Conservation (phyloP, 2,329 filamentous ascomycete species). For the Aspergillus ochraceoroseus region DNA sequence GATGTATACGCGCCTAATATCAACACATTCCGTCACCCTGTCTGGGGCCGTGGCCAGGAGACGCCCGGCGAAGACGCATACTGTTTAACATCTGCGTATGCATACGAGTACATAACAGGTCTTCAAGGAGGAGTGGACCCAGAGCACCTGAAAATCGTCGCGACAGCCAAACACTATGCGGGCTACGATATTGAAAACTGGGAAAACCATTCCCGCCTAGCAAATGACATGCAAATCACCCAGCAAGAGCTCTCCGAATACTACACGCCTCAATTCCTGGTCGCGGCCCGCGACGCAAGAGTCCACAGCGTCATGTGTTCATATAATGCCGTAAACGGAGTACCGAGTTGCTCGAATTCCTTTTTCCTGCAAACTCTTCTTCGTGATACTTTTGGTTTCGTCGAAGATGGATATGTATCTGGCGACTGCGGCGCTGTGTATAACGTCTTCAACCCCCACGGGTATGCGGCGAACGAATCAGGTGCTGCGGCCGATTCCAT, state of each 20-base stretch:
- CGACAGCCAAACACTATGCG: conserved; percentile 57
- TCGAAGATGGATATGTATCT: conserved; percentile 56
- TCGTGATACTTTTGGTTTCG: conserved; percentile 62
- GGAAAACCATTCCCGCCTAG: conserved; percentile 42
- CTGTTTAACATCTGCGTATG: conserved; percentile 48
- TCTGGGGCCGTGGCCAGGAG: conserved; percentile 59
- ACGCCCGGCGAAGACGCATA: conserved; percentile 57
- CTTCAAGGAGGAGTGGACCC: conserved; percentile 48
- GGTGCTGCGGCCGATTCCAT: conserved; percentile 48
- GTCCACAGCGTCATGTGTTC: conserved; percentile 59
- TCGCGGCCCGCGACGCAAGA: conserved; percentile 55
- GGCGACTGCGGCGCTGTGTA: conserved; percentile 62
- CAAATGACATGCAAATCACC: conserved; percentile 53
- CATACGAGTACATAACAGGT: conserved; percentile 51
- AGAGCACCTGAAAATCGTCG: conserved; percentile 41
- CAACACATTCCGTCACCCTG: conserved; percentile 59
- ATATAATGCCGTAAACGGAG: conserved; percentile 62
- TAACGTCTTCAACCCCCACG: conserved; percentile 55
- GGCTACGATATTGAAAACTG: conserved; percentile 55
- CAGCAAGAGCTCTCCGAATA: conserved; percentile 63
- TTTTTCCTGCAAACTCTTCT: conserved; percentile 61
- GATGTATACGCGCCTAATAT: conserved; percentile 57
- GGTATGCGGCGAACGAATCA: conserved; percentile 43
- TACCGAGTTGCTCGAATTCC: conserved; percentile 58
- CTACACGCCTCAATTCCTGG: conserved; percentile 62